These are phyloP conservation scores for Cornus suecica DNA, from an alignment of 148 eudicot genomes.

Conservation along the genomic window DNA sequence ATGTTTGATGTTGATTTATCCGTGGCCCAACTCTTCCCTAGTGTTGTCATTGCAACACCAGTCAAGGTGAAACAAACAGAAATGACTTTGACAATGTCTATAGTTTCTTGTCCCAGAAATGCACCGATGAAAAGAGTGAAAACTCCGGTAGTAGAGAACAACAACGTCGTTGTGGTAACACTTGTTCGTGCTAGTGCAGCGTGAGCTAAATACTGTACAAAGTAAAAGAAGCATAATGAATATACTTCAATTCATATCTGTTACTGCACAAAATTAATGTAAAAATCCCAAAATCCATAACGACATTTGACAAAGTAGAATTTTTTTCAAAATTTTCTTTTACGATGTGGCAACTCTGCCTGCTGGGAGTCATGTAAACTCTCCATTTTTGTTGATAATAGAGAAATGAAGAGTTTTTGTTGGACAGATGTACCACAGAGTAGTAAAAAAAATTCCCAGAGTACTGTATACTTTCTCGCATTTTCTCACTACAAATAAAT, in stretches of 20 bases:
- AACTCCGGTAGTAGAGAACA: constrained; percentile 81
- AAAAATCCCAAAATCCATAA: neutral
- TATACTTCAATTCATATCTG: neutral
- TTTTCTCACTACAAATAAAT: too few species aligned
- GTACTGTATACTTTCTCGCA: too few species aligned
- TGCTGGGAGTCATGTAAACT: too few species aligned
- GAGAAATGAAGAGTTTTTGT: too few species aligned
- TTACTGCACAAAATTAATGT: too few species aligned
- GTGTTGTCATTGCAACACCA: constrained; percentile 78
- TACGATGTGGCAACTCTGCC: too few species aligned
- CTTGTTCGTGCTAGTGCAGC: constrained; percentile 90
- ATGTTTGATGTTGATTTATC: constrained; percentile 39
- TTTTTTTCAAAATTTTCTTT: too few species aligned
- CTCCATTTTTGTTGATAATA: too few species aligned
- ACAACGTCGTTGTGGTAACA: constrained; percentile 84
- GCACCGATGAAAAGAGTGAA: constrained; percentile 83
- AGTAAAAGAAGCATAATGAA: neutral
- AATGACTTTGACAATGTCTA: constrained; percentile 65
- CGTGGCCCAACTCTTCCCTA: constrained; percentile 87
- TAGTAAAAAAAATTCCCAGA: too few species aligned
- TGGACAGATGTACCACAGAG: too few species aligned
- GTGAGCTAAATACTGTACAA: constrained; percentile 71
- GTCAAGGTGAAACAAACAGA: constrained; percentile 81
- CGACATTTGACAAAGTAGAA: too few species aligned
- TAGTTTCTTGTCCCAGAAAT: constrained; percentile 70